phyloP scores from a whole-genome alignment of 2,329 filamentous ascomycete species.

The Cladophialophora bantiana region DNA sequence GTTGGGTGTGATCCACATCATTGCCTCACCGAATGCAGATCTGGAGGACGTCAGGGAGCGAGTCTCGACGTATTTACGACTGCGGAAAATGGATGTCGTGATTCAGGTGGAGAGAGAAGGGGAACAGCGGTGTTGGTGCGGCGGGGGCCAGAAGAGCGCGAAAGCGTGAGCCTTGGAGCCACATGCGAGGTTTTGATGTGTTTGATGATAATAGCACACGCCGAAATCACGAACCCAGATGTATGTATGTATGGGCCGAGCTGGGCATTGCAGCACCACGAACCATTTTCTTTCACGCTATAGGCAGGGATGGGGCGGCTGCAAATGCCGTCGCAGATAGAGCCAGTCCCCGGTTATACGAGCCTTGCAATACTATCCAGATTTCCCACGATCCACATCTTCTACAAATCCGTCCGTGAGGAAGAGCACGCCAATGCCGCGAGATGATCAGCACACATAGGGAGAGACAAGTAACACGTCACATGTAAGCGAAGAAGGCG shows the following conservation, averaged over 20 bases:
- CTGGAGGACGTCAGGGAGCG: constrained; percentile 83
- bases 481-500: no score
- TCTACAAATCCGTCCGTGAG: no score
- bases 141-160: constrained; percentile 28
- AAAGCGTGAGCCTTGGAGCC: not conserved
- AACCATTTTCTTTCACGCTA: not conserved
- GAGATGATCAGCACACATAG: no score
- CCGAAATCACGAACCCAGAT: not conserved
- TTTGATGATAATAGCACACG: not conserved
- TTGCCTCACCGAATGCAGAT: constrained; percentile 74
- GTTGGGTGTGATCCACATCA: constrained; percentile 84
- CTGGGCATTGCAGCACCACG: not conserved
- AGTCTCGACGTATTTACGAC: constrained; percentile 73
- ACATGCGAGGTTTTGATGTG: not conserved
- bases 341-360: no score
- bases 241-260: not conserved
- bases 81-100: constrained; percentile 78
- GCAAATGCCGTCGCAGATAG: no score
- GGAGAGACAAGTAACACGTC: no score
- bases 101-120: constrained; percentile 89
- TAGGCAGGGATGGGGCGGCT: no score
- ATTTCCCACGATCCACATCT: no score
- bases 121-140: constrained; percentile 70
- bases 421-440: no score
- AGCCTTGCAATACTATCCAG: no score